Base-by-base conservation (phyloP, 306 rosid species). In the Hippophae rhamnoides region DNA sequence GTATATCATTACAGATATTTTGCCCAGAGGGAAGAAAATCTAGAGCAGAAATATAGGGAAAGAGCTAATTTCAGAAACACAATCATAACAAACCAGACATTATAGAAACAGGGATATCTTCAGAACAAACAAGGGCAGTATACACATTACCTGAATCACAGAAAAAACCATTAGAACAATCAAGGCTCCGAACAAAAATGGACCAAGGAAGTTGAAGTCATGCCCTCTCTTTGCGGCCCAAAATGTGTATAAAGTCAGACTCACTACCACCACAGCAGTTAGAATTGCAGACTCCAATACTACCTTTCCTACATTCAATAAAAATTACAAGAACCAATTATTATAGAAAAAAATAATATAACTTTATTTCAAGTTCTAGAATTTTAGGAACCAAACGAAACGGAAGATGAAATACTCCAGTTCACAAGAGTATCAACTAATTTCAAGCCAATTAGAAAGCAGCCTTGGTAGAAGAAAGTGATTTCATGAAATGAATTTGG, bases 191-290 rank as follows among this genome's bases (percentile, higher is more conserved):
- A 78, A 73, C 70, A 90, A 63, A 69, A 90, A 87, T 10, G 98
- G 96, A 27, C 96, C 98, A 8, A 90, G 84, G 58, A 87, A 90
- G 69, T 50, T 81, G 79, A 90, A 90, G 62, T 87, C 96, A 1
- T 81, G 77, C 65, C 98, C 98, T 65, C 80, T 87, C 71, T 54
- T 87, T 52, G 92, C 96, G 4, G 96, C 98, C 95, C 95, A 85
- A 63, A 90, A 90, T 14, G 98, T 87, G 83, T 90, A 90, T 11
- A 87, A 52, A 38, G 96, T 90, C 9, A 90, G 75, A 55, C 84
- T 66, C 45, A 90, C n/a, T 31, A 87, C 96, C 5, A 90, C 92
- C 50, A 73, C 87, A 3, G 95, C 10, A 7, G 96, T 90, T 7
- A 90, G 72, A 69, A 81, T 76, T 3, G 68, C 92, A 7, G 98